Evolutionary conservation across 1,284 basidiomycete genomes (phyloP).

Genomic region (Inonotus obliquus): DNA sequence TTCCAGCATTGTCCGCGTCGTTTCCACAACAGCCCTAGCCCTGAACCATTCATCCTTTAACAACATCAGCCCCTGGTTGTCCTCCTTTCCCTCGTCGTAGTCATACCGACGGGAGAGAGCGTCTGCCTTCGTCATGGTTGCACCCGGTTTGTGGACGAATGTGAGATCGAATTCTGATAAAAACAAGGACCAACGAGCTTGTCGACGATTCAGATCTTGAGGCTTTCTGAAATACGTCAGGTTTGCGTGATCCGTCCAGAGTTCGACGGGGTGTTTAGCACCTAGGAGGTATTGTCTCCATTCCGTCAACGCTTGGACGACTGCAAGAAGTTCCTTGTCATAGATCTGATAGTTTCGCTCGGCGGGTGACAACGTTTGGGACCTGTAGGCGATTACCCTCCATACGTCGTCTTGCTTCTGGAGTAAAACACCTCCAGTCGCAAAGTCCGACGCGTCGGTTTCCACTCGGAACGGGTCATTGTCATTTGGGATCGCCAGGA

Average conservation of each 20-base stretch:
- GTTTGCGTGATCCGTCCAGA: background rate
- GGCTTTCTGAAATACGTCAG: background rate
- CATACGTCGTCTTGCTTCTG: background rate
- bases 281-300: background rate
- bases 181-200: background rate
- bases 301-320: slow-evolving; percentile 15
- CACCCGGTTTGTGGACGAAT: background rate
- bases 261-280: background rate
- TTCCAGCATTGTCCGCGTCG: background rate
- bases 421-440: background rate
- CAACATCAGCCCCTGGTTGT: background rate
- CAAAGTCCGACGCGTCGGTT: background rate
- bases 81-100: background rate
- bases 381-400: slow-evolving; percentile 23
- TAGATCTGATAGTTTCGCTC: slow-evolving; percentile 35
- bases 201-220: background rate
- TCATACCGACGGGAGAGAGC: background rate
- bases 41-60: background rate
- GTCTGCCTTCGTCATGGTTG: background rate
- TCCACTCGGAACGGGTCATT: background rate
- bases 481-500: background rate
- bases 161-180: background rate
- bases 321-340: slow-evolving; percentile 36
- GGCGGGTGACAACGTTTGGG: slow-evolving; percentile 23
- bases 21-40: background rate